Conservation (phyloP, 441 rosid genomes). For the Croton laevigatus region DNA sequence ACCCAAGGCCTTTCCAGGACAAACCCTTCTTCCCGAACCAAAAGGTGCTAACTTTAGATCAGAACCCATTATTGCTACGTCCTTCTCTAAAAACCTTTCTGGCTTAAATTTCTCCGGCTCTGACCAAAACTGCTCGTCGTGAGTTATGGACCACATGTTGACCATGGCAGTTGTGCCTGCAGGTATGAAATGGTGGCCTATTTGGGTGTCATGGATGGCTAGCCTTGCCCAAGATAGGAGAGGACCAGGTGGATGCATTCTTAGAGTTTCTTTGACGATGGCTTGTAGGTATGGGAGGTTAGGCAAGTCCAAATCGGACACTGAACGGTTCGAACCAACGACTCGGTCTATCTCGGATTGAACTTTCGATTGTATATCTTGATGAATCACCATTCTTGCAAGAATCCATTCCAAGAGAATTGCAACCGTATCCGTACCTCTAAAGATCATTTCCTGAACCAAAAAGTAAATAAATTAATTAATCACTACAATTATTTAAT, state of each 20-base stretch:
- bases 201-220: slow-evolving; percentile 47
- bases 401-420: slow-evolving; percentile 62
- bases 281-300: slow-evolving; percentile 50
- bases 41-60: slow-evolving; percentile 60
- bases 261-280: slow-evolving; percentile 49
- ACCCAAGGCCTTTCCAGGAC: slow-evolving; percentile 57
- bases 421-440: slow-evolving; percentile 60
- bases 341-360: slow-evolving; percentile 45
- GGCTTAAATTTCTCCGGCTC: slow-evolving; percentile 51
- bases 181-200: slow-evolving; percentile 42
- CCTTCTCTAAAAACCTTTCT: slow-evolving; percentile 44
- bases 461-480: neutral
- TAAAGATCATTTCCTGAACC: slow-evolving; percentile 54
- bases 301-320: slow-evolving; percentile 41
- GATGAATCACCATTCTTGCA: slow-evolving; percentile 59
- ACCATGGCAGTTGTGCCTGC: slow-evolving; percentile 72
- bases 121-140: slow-evolving; percentile 46
- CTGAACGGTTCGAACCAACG: slow-evolving; percentile 25
- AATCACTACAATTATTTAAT: neutral
- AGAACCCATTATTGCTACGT: slow-evolving; percentile 49
- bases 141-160: slow-evolving; percentile 78
- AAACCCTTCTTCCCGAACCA: slow-evolving; percentile 62
- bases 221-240: slow-evolving; percentile 75
- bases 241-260: slow-evolving; percentile 52
- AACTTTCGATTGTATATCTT: slow-evolving; percentile 44